phyloP scores from a whole-genome alignment of 345 rosid species.

The Alliaria petiolata region DNA sequence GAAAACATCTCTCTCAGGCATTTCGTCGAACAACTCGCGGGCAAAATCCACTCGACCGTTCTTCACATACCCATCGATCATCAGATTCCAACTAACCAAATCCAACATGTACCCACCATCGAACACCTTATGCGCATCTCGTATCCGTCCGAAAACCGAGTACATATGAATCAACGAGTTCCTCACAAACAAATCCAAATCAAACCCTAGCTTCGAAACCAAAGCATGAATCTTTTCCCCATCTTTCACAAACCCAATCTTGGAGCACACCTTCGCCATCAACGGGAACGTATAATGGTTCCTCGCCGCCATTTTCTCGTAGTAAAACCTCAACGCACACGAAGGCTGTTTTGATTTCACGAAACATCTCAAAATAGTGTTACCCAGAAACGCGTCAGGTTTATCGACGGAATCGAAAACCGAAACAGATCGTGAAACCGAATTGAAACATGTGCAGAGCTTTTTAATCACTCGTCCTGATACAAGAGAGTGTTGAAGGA shows the following conservation, averaged over 20 bases:
- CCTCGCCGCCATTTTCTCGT: slow-evolving; percentile 47
- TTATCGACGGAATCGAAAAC: slow-evolving; percentile 40
- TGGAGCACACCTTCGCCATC: slow-evolving; percentile 45
- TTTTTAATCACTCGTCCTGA: slow-evolving; percentile 48
- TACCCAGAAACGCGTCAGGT: slow-evolving; percentile 61
- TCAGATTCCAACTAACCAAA: slow-evolving; percentile 54
- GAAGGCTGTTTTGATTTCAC: slow-evolving; percentile 31
- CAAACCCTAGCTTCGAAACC: slow-evolving; percentile 37
- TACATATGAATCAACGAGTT: slow-evolving; percentile 47
- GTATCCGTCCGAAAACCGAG: slow-evolving; percentile 34
- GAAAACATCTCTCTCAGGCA: slow-evolving; percentile 46
- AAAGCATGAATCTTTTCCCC: slow-evolving; percentile 39
- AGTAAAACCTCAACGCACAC: slow-evolving; percentile 50
- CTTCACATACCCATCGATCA: slow-evolving; percentile 48
- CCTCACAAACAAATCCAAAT: slow-evolving; percentile 42
- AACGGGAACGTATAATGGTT: slow-evolving; percentile 63
- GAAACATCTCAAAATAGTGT: slow-evolving; percentile 47
- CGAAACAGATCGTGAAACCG: slow-evolving; percentile 40
- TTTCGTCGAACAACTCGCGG: slow-evolving; percentile 48
- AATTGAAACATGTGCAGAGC: slow-evolving; percentile 44
- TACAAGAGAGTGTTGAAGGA: slow-evolving; percentile 48
- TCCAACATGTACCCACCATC: slow-evolving; percentile 39
- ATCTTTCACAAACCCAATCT: slow-evolving; percentile 38
- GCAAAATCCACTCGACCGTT: slow-evolving; percentile 39
- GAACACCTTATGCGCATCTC: slow-evolving; percentile 41